phyloP scores from a whole-genome alignment of 129 eudicot species.

The Rutidosis leptorrhynchoides region DNA sequence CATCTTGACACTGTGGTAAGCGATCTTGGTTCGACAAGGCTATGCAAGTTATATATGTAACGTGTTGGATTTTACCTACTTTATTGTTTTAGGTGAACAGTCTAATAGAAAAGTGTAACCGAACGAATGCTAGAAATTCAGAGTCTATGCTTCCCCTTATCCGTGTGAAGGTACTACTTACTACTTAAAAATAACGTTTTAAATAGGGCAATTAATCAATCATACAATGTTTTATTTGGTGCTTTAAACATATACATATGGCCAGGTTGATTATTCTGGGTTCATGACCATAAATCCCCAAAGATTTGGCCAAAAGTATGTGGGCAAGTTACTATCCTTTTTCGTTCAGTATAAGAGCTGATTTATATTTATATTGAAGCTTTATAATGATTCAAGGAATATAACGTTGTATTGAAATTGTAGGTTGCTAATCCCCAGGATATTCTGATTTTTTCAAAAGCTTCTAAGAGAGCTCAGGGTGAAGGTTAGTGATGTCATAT shows the following conservation, averaged over 20 bases:
- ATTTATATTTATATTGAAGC: slow-evolving; percentile 2
- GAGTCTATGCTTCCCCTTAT: slow-evolving; percentile 84
- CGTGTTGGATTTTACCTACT: slow-evolving; percentile 10
- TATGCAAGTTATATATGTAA: slow-evolving; percentile 18
- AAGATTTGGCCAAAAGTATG: slow-evolving; percentile 94
- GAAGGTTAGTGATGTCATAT: slow-evolving; percentile 50
- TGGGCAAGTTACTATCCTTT: slow-evolving; percentile 70
- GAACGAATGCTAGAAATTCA: slow-evolving; percentile 41
- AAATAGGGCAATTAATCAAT: slow-evolving; percentile 19
- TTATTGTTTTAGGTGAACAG: slow-evolving; percentile 55
- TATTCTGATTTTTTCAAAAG: slow-evolving; percentile 87
- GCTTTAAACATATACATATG: slow-evolving; percentile 7
- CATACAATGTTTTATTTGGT: slow-evolving; percentile 4
- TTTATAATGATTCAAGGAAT: slow-evolving; percentile 1
- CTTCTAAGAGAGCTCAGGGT: slow-evolving; percentile 51
- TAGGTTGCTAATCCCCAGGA: slow-evolving; percentile 99
- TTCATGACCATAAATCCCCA: slow-evolving; percentile 98
- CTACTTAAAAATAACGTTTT: slow-evolving; percentile 2
- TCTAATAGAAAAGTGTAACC: slow-evolving; percentile 64
- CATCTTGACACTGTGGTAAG: slow-evolving; percentile 83
- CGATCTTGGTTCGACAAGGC: neutral
- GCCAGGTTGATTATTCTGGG: slow-evolving; percentile 94
- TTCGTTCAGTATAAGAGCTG: neutral
- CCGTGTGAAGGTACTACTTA: slow-evolving; percentile 71
- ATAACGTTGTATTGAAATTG: slow-evolving; percentile 22